Evolutionary conservation across 2,329 filamentous ascomycete species (phyloP).

Genomic region (Pezicula rhizophila): DNA sequence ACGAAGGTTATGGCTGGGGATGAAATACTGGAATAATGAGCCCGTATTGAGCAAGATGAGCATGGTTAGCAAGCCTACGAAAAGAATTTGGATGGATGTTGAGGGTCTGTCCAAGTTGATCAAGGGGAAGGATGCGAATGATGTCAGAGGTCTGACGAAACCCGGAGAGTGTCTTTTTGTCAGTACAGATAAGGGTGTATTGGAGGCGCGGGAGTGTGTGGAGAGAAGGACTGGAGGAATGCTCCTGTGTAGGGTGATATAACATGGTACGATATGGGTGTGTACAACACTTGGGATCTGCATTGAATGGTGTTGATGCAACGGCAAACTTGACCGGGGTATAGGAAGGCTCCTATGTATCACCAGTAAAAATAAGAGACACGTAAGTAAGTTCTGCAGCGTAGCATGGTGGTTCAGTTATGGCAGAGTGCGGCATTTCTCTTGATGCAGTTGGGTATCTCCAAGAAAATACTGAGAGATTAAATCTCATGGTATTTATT

Average conservation of each 20-base stretch:
- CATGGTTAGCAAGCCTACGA: slow-evolving; percentile 62
- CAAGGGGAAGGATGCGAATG: slow-evolving; percentile 49
- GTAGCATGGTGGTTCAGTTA: no score
- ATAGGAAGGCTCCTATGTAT: not conserved
- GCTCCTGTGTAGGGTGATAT: slow-evolving; percentile 57
- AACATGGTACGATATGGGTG: slow-evolving; percentile 11
- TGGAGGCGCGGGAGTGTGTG: slow-evolving; percentile 66
- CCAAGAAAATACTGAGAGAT: not conserved
- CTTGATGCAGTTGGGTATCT: not conserved
- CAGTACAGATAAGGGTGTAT: slow-evolving; percentile 58
- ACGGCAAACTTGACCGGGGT: not conserved
- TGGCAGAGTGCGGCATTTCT: no score
- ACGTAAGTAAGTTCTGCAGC: not conserved
- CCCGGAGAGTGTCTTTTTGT: slow-evolving; percentile 66
- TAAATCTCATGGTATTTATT: slow-evolving; percentile 7
- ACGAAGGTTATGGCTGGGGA: slow-evolving; percentile 61
- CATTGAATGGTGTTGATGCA: slow-evolving; percentile 13
- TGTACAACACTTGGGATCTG: slow-evolving; percentile 9
- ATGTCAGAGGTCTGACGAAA: slow-evolving; percentile 57
- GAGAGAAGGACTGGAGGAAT: slow-evolving; percentile 64
- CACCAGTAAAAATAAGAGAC: not conserved
- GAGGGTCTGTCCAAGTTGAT: slow-evolving; percentile 51
- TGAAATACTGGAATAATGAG: slow-evolving; percentile 70
- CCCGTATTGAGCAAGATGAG: slow-evolving; percentile 60
- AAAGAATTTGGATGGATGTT: slow-evolving; percentile 57